phyloP scores from a whole-genome alignment of 208 protist species.

The Leishmania major region DNA sequence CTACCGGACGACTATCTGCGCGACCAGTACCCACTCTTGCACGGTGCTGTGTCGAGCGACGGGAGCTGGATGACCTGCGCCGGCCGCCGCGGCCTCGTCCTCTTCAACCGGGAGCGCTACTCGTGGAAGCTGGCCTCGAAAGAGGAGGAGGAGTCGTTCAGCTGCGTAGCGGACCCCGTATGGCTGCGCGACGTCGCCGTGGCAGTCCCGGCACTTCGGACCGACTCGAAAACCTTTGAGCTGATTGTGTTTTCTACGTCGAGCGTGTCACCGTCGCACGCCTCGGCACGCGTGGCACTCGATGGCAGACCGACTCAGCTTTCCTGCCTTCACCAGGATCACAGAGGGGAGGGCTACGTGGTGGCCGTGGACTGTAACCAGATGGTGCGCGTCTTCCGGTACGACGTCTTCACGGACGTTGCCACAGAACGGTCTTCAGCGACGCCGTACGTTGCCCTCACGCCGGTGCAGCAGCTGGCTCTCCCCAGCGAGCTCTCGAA shows the following conservation, averaged over 20 bases:
- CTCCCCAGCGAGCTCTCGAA: conserved; percentile 22
- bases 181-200: conserved; percentile 58
- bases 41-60: conserved; percentile 56
- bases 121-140: conserved; percentile 48
- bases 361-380: conserved; percentile 35
- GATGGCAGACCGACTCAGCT: conserved; percentile 37
- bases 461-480: conserved; percentile 29
- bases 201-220: conserved; percentile 37
- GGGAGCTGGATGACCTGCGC: conserved; percentile 48
- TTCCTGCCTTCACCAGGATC: conserved; percentile 38
- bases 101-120: conserved; percentile 44
- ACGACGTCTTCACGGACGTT: conserved; percentile 38
- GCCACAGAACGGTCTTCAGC: neutral
- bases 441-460: conserved; percentile 23
- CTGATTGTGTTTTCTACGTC: conserved; percentile 38
- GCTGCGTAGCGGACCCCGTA: conserved; percentile 55
- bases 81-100: conserved; percentile 41
- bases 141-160: conserved; percentile 35
- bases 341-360: conserved; percentile 44
- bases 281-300: conserved; percentile 29
- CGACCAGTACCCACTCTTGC: conserved; percentile 60
- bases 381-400: conserved; percentile 49
- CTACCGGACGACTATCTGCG: conserved; percentile 42
- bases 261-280: conserved; percentile 29
- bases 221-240: conserved; percentile 31